Conservation (phyloP, 2,329 filamentous ascomycete genomes). For the Malbranchea zuffiana region DNA sequence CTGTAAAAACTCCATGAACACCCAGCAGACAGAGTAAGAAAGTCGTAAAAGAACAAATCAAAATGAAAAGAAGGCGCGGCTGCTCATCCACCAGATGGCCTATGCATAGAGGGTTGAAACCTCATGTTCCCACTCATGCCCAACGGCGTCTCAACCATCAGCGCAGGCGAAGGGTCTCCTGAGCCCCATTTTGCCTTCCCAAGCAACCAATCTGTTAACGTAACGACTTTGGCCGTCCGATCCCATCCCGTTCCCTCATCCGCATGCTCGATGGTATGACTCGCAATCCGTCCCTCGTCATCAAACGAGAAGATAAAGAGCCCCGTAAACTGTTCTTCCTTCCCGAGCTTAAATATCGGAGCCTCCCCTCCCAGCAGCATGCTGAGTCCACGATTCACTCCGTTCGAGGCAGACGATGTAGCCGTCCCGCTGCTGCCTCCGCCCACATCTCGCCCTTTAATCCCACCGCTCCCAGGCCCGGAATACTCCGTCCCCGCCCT, state of each 20-base stretch:
- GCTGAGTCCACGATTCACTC: conserved; percentile 32
- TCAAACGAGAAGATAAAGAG: conserved; percentile 96
- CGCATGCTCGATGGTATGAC: conserved; percentile 88
- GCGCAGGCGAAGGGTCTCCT: conserved; percentile 15
- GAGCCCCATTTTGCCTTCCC: conserved; percentile 55
- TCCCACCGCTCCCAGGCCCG: not conserved
- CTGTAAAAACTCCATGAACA: too few species aligned
- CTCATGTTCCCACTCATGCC: conserved; percentile 1
- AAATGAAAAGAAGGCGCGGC: too few species aligned
- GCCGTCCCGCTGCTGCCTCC: conserved; percentile 8
- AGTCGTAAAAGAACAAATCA: too few species aligned
- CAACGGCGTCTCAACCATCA: conserved; percentile 3
- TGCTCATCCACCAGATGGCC: not conserved
- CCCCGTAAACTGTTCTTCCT: conserved; percentile 71
- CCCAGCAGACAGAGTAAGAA: too few species aligned
- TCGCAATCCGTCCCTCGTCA: conserved; percentile 66
- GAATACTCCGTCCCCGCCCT: conserved; percentile 3
- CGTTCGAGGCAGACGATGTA: conserved; percentile 20
- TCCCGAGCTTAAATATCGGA: conserved; percentile 40
- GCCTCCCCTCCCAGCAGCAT: conserved; percentile 44
- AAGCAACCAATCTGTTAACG: conserved; percentile 86
- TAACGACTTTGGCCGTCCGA: conserved; percentile 72
- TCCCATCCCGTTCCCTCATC: conserved; percentile 78
- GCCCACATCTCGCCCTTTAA: not conserved
- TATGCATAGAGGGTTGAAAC: not conserved